Percentiles rank a stretch among this genome's conserved stretches.
phyloP scores from a whole-genome alignment of 2,329 filamentous ascomycete genomes.

The Septoria petroselini region DNA sequence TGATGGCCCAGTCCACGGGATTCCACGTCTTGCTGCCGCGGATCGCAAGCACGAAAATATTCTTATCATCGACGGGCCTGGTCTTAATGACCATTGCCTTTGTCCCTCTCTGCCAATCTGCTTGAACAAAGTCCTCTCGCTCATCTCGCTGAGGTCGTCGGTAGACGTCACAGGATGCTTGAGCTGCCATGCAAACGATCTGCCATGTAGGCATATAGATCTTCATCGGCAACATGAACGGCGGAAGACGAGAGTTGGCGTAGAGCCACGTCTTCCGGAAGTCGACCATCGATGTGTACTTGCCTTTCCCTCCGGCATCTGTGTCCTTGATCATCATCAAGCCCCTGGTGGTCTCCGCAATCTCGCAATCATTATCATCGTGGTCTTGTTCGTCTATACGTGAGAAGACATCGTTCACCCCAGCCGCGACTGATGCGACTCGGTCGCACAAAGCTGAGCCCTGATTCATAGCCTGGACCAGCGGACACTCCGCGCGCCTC shows the following conservation, averaged over 20 bases:
- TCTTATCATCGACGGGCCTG: conserved; percentile 71
- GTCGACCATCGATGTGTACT: conserved; percentile 24
- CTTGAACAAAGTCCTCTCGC: conserved; percentile 65
- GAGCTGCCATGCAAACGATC: conserved; percentile 72
- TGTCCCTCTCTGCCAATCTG: conserved; percentile 70
- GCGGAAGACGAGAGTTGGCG: conserved; percentile 70
- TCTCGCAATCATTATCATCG: conserved; percentile 51
- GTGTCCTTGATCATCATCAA: conserved; percentile 6
- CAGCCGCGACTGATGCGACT: conserved; percentile 58
- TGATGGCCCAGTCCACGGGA: conserved; percentile 84
- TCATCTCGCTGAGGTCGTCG: conserved; percentile 61
- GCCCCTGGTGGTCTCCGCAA: conserved; percentile 43
- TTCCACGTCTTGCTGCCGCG: conserved; percentile 65
- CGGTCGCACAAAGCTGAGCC: conserved; percentile 54
- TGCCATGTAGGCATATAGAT: conserved; percentile 73
- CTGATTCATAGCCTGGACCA: conserved; percentile 36
- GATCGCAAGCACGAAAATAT: conserved; percentile 79
- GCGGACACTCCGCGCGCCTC: conserved; percentile 21
- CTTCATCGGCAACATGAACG: conserved; percentile 63
- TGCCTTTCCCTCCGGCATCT: neutral
- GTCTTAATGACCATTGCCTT: conserved; percentile 85
- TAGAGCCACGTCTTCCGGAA: conserved; percentile 69
- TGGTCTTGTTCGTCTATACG: conserved; percentile 63
- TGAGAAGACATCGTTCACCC: conserved; percentile 67
- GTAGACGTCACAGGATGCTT: conserved; percentile 74